phyloP scores from a whole-genome alignment of 2,329 filamentous ascomycete species.

The Volutella citrinella region DNA sequence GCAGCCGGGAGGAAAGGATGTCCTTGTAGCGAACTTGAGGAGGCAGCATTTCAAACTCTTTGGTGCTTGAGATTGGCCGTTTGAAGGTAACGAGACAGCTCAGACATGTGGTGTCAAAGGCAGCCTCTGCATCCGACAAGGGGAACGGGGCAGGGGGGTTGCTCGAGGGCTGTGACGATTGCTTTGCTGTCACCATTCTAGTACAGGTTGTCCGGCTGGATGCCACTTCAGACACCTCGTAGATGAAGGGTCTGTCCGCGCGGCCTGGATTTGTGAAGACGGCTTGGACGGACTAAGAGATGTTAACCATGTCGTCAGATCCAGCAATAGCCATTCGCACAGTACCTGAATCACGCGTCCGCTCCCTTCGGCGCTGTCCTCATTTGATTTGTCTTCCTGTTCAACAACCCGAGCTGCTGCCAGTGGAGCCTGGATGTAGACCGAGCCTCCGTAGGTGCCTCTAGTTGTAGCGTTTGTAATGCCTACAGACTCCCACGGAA shows the following conservation, averaged over 20 bases:
- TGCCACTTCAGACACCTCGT: constrained; percentile 43
- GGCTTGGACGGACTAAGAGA: constrained; percentile 51
- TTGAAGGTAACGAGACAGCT: constrained; percentile 53
- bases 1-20: constrained; percentile 35
- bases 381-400: constrained; percentile 24
- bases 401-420: constrained; percentile 33
- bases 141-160: constrained; percentile 36
- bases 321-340: constrained; percentile 1
- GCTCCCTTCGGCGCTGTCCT: constrained; percentile 7
- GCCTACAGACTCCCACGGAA: constrained; percentile 26
- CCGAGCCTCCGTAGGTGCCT: constrained; percentile 36
- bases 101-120: constrained; percentile 44
- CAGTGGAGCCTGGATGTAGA: constrained; percentile 35
- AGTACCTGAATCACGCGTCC: constrained; percentile 37
- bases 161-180: constrained; percentile 40
- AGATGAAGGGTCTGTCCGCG: constrained; percentile 50
- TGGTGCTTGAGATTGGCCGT: constrained; percentile 32
- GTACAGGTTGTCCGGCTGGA: constrained; percentile 48
- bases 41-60: constrained; percentile 37
- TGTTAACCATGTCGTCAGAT: constrained; percentile 3
- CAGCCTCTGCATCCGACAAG: constrained; percentile 34
- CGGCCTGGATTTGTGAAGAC: constrained; percentile 50
- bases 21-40: constrained; percentile 41
- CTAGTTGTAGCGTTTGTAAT: constrained; percentile 13
- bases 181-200: constrained; percentile 45